A percentile compares a stretch with the other conserved stretches of the same genome.
phyloP scores from a whole-genome alignment of 257 asterid species.

The Linaria vulgaris region DNA sequence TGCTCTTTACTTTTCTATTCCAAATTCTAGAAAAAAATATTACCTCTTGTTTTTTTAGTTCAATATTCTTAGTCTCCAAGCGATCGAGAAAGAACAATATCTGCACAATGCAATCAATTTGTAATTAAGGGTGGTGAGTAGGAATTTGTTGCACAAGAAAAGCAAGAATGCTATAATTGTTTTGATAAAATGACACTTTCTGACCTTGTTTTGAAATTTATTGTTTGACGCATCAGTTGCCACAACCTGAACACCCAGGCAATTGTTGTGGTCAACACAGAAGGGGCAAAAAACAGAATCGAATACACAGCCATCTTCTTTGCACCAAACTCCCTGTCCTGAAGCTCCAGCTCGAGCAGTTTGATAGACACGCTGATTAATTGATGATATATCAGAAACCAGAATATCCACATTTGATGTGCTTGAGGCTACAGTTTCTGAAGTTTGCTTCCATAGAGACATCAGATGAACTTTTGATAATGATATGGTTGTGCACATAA shows the following conservation, averaged over 20 bases:
- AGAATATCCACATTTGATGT: slow-evolving; percentile 56
- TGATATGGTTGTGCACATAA: slow-evolving; percentile 48
- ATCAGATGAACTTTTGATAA: slow-evolving; percentile 68
- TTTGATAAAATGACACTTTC: slow-evolving; percentile 9
- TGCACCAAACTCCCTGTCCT: slow-evolving; percentile 89
- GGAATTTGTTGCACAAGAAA: not conserved
- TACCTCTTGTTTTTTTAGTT: slow-evolving; percentile 49
- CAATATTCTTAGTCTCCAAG: slow-evolving; percentile 47
- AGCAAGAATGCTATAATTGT: slow-evolving; percentile 13
- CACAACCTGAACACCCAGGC: slow-evolving; percentile 84
- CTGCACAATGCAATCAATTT: slow-evolving; percentile 38
- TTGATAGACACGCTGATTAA: slow-evolving; percentile 48
- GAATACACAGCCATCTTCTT: slow-evolving; percentile 94
- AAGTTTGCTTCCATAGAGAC: slow-evolving; percentile 46
- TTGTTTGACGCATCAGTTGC: slow-evolving; percentile 78
- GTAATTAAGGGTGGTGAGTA: slow-evolving; percentile 13
- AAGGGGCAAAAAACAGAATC: slow-evolving; percentile 73
- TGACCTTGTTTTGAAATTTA: slow-evolving; percentile 76
- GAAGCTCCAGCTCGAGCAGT: slow-evolving; percentile 40
- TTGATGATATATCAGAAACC: slow-evolving; percentile 46
- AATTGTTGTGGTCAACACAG: slow-evolving; percentile 48
- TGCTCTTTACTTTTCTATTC: not conserved
- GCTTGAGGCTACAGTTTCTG: slow-evolving; percentile 33
- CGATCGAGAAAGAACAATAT: slow-evolving; percentile 54
- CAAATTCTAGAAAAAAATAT: slow-evolving; percentile 3